A percentile compares a stretch with the other conserved stretches of the same genome.
Conservation (phyloP, 1,139 yeast species). For the Diutina neorugosa region DNA sequence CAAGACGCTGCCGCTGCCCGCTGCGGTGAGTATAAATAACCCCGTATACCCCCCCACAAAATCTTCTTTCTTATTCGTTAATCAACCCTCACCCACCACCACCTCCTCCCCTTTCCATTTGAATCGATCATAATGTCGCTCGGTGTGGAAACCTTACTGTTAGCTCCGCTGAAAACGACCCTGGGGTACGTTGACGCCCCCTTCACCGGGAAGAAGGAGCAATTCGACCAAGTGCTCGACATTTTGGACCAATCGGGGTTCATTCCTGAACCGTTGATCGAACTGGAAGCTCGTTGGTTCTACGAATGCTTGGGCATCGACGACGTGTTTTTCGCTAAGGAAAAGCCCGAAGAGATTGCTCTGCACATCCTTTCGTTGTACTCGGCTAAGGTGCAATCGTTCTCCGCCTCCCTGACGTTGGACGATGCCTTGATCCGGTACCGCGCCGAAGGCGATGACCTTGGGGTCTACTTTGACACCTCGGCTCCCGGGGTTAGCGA, state of each 20-base stretch:
- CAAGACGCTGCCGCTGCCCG: neutral
- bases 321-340: slow-evolving; percentile 84
- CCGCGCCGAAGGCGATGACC: slow-evolving; percentile 67
- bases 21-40: neutral
- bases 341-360: slow-evolving; percentile 68
- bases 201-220: slow-evolving; percentile 72
- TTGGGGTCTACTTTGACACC: slow-evolving; percentile 86
- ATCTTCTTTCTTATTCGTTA: neutral
- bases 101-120: neutral
- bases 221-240: slow-evolving; percentile 74
- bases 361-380: slow-evolving; percentile 78
- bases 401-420: slow-evolving; percentile 17
- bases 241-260: slow-evolving; percentile 74
- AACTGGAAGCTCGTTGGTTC: slow-evolving; percentile 82
- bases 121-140: neutral
- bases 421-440: slow-evolving; percentile 52
- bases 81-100: neutral
- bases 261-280: slow-evolving; percentile 79
- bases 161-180: neutral
- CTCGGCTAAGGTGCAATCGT: slow-evolving; percentile 89
- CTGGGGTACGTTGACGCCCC: slow-evolving; percentile 49
- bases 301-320: slow-evolving; percentile 83
- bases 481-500: slow-evolving; percentile 20
- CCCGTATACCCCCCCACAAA: neutral
- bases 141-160: slow-evolving; percentile 2